Conservation (phyloP, 1,284 basidiomycete genomes). For the Fomitopsis betulina region DNA sequence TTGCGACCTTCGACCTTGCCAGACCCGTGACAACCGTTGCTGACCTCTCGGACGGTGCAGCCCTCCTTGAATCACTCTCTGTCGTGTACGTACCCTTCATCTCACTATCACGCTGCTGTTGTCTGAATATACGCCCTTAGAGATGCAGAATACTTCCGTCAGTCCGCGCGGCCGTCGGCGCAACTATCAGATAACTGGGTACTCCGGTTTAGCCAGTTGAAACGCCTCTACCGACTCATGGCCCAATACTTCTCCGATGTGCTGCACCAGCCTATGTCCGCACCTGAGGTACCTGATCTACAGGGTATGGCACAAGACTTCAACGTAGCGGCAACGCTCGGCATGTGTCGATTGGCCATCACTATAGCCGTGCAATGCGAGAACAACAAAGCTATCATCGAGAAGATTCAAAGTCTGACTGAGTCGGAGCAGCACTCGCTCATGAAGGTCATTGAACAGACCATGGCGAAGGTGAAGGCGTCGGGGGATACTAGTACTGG, state of each 20-base stretch:
- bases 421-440: slow-evolving; percentile 79
- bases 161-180: slow-evolving; percentile 46
- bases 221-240: slow-evolving; percentile 82
- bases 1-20: slow-evolving; percentile 65
- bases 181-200: slow-evolving; percentile 85
- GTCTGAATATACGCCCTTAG: slow-evolving; percentile 33
- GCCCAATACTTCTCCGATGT: slow-evolving; percentile 84
- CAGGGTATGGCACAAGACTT: slow-evolving; percentile 79
- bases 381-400: slow-evolving; percentile 78
- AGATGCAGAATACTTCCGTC: slow-evolving; percentile 76
- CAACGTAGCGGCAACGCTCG: slow-evolving; percentile 60
- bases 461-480: slow-evolving; percentile 66
- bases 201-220: slow-evolving; percentile 78
- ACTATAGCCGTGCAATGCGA: slow-evolving; percentile 92
- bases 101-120: neutral
- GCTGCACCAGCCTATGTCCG: slow-evolving; percentile 66
- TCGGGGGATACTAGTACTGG: slow-evolving; percentile 39
- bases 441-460: slow-evolving; percentile 85
- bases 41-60: slow-evolving; percentile 73
- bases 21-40: slow-evolving; percentile 53
- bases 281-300: slow-evolving; percentile 76
- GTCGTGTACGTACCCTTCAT: slow-evolving; percentile 45
- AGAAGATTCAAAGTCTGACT: slow-evolving; percentile 76
- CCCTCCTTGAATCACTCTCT: slow-evolving; percentile 67
- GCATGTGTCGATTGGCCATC: slow-evolving; percentile 82